phyloP scores from a whole-genome alignment of 1,284 basidiomycete species.

The Dichomitus squalens region DNA sequence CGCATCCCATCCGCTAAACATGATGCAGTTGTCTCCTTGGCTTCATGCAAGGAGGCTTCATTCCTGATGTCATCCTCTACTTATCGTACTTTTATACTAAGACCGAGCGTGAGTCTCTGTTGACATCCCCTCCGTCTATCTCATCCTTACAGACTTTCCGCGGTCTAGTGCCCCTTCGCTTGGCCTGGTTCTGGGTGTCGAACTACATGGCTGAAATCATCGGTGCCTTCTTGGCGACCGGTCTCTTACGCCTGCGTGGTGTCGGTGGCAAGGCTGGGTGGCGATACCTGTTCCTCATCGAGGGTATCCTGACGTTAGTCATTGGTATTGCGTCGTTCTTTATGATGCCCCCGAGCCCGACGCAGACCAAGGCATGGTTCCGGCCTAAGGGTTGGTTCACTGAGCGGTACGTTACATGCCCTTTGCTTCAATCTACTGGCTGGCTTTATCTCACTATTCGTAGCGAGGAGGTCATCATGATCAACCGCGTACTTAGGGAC shows the following conservation, averaged over 20 bases:
- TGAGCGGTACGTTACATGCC: slow-evolving; percentile 32
- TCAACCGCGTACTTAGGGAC: slow-evolving; percentile 66
- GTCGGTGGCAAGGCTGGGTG: slow-evolving; percentile 58
- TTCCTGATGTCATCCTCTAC: slow-evolving; percentile 68
- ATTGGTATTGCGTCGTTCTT: slow-evolving; percentile 69
- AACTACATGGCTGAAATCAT: slow-evolving; percentile 53
- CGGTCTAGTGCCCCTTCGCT: slow-evolving; percentile 54
- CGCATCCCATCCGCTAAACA: slow-evolving; percentile 24
- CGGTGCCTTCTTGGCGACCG: slow-evolving; percentile 65
- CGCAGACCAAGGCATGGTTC: slow-evolving; percentile 69
- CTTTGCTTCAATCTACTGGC: background rate
- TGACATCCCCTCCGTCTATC: background rate
- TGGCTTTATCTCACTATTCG: background rate
- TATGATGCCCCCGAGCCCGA: slow-evolving; percentile 70
- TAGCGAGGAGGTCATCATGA: slow-evolving; percentile 44
- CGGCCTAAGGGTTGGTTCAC: slow-evolving; percentile 75
- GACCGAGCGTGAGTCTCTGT: slow-evolving; percentile 42
- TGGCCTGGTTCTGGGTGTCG: slow-evolving; percentile 72
- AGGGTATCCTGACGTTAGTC: slow-evolving; percentile 54
- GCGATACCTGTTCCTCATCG: slow-evolving; percentile 57
- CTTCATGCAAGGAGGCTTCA: slow-evolving; percentile 64
- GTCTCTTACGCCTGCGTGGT: slow-evolving; percentile 63
- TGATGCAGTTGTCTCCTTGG: slow-evolving; percentile 35
- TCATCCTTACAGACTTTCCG: background rate
- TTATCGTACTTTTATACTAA: slow-evolving; percentile 75